phyloP scores from a whole-genome alignment of 176 grass and related monocot species.

The Oryza glaberrima region DNA sequence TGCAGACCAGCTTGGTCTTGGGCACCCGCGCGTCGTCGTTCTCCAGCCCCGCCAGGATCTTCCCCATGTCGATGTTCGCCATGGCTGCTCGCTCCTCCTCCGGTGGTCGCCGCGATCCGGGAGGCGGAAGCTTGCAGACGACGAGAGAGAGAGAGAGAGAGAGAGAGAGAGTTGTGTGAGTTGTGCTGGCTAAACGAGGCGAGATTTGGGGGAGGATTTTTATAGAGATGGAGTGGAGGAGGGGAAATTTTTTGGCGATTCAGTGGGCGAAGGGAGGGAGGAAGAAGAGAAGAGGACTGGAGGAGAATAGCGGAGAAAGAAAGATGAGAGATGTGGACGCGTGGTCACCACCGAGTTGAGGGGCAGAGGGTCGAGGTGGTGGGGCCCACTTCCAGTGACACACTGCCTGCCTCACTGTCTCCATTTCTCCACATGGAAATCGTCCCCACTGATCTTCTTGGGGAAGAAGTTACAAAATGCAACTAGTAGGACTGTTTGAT shows the following conservation, averaged over 20 bases:
- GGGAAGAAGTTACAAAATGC: background rate
- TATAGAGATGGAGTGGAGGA: conserved; percentile 11
- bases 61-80: conserved; percentile 80
- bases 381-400: background rate
- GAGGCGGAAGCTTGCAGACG: background rate
- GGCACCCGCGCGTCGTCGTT: conserved; percentile 37
- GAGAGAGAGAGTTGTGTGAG: background rate
- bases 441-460: background rate
- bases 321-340: conserved; percentile 18
- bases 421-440: too few relatives aligned
- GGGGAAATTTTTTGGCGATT: conserved; percentile 41
- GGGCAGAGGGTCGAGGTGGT: background rate
- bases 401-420: background rate
- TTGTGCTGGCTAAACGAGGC: background rate
- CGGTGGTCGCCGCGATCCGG: background rate
- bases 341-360: conserved; percentile 8
- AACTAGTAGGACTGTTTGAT: too few relatives aligned
- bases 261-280: conserved; percentile 36
- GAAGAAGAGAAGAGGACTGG: background rate
- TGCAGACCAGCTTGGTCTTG: conserved; percentile 97
- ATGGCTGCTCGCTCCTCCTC: background rate
- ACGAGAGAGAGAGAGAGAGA: background rate
- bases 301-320: background rate
- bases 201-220: conserved; percentile 29
- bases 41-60: conserved; percentile 61